Evolutionary conservation across 352 stramenopile species (phyloP), one percentile per base, ranked within the genome.

Genomic region (Peronospora farinosa): DNA sequence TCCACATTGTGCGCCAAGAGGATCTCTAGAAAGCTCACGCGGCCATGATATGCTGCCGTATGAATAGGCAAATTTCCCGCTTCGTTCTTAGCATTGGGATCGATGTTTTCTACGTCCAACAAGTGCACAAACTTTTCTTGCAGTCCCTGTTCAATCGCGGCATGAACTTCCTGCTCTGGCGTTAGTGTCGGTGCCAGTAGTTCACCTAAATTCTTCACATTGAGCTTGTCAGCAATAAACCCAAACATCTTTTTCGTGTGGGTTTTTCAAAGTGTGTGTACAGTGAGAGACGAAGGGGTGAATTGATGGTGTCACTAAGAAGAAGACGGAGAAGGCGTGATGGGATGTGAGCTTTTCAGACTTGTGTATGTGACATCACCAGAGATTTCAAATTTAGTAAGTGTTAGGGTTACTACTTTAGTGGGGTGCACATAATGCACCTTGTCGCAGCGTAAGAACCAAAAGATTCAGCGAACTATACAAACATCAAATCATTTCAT

Each of bases 221-320:
- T 95, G 56, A 93, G 77, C 62, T 89, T 90, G 53, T 95, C 84
- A 25, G 81, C 83, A 45, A 95, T 78, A 68, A 78, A 95, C 52
- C 77, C 84, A 51, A 95, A 95, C 85, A 95, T 95, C 31, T 12
- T 51, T 33, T 21, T 28, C 9, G 55, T 17, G 41, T 16, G 35
- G 7, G 7, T 5, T 15, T 15, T 23, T 21, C 3, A 27, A 27
- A 2, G 23, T 27, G 23, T 5, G 3, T 27, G 3, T 27, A 27
- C 23, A 27, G 23, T 27, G 3, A 36, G 16, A 36, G 13, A 25
- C 23, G 23, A 27, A 27, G 23, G n/a, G n/a, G 23, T 7, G 23
- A 27, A 27, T n/a, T n/a, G n/a, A n/a, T 27, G 23, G 6, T 27
- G 5, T 27, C 23, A 27, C 23, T 2, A 27, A 27, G 5, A 4